Evolutionary conservation across 2,329 filamentous ascomycete species (phyloP).

Genomic region (Penicillium freii): DNA sequence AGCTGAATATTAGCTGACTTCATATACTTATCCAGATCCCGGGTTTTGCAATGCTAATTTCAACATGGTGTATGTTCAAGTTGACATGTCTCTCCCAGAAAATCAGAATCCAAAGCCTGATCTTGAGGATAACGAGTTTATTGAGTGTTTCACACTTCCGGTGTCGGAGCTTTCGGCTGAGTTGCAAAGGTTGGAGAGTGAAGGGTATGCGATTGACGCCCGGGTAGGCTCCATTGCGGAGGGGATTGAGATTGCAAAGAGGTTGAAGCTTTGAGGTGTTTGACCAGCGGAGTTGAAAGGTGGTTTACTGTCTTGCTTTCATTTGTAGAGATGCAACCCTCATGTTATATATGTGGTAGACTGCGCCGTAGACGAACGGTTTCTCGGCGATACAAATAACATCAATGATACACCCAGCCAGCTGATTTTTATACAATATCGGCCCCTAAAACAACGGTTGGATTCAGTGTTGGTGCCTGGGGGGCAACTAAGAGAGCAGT

Average conservation of each 20-base stretch:
- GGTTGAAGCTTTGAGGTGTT: constrained; percentile 26
- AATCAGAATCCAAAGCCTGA: constrained; percentile 67
- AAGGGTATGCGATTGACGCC: constrained; percentile 76
- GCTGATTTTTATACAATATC: neutral
- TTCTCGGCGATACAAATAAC: neutral
- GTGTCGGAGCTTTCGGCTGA: constrained; percentile 64
- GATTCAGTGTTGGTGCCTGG: neutral
- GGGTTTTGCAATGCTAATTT: constrained; percentile 51
- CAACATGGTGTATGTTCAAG: constrained; percentile 63
- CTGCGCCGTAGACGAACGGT: neutral
- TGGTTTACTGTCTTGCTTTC: neutral
- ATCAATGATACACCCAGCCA: neutral
- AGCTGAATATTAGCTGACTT: neutral
- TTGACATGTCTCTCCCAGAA: constrained; percentile 66
- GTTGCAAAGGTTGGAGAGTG: constrained; percentile 62
- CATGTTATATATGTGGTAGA: neutral
- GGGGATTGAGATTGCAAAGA: constrained; percentile 69
- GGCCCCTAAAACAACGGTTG: no score
- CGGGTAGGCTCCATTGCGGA: constrained; percentile 74
- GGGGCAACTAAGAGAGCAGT: neutral
- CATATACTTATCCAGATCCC: constrained; percentile 35
- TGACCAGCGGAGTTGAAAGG: neutral
- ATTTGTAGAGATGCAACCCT: neutral
- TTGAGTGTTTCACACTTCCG: constrained; percentile 71
- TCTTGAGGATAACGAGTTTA: constrained; percentile 76